Evolutionary conservation across 768 basidiomycete species (phyloP).

Genomic region (Kwoniella bestiolae): DNA sequence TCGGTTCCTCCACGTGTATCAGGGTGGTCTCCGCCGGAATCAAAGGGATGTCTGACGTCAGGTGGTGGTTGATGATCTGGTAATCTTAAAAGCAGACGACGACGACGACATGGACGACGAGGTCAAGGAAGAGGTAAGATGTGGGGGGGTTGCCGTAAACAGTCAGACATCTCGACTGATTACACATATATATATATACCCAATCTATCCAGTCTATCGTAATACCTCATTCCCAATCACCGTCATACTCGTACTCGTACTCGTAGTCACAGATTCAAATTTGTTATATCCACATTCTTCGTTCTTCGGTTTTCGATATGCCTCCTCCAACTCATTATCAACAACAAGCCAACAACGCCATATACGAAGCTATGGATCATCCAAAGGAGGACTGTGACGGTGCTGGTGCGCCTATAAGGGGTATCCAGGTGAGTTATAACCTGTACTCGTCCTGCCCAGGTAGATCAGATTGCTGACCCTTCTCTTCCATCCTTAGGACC

Average conservation of each 20-base stretch:
- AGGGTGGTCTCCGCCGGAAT: no score
- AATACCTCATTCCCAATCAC: not conserved
- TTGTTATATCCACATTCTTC: not conserved
- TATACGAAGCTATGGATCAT: constrained; percentile 21
- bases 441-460: not conserved
- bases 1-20: no score
- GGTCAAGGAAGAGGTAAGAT: no score
- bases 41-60: no score
- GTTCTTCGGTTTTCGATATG: not conserved
- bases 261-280: not conserved
- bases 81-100: no score
- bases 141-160: not conserved
- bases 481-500: constrained; percentile 33
- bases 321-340: constrained; percentile 1
- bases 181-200: no score
- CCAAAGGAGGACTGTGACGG: constrained; percentile 25
- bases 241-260: not conserved
- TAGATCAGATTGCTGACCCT: not conserved
- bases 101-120: no score
- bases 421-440: constrained; percentile 42
- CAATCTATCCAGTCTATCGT: no score
- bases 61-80: no score
- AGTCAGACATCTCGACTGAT: not conserved
- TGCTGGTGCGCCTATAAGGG: constrained; percentile 40
- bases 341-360: not conserved